These are phyloP conservation scores for Helminthosporium solani DNA, from an alignment of 2,329 filamentous ascomycete genomes.

Conservation along the genomic window DNA sequence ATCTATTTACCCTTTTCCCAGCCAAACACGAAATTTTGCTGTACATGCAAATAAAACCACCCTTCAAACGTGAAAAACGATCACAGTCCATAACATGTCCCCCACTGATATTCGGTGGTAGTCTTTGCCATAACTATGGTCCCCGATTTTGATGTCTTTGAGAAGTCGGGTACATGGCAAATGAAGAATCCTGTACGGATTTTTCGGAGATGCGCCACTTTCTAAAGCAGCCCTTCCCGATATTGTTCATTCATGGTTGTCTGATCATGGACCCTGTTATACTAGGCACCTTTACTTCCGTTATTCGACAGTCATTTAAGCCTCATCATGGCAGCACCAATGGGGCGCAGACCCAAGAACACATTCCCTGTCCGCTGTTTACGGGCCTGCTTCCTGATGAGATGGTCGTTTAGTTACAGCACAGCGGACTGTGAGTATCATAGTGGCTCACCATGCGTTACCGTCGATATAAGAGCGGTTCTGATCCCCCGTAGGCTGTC, in stretches of 20 bases:
- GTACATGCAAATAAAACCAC: constrained; percentile 12
- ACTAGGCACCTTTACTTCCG: constrained; percentile 19
- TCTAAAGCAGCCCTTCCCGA: constrained; percentile 16
- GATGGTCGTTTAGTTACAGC: constrained; percentile 12
- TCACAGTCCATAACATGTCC: not conserved
- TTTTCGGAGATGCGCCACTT: constrained; percentile 18
- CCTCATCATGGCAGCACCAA: constrained; percentile 29
- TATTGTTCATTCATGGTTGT: constrained; percentile 19
- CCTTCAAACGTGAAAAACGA: constrained; percentile 10
- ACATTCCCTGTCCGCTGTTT: constrained; percentile 29
- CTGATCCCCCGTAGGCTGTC: constrained; percentile 10
- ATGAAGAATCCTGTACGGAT: constrained; percentile 5
- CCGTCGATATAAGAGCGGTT: constrained; percentile 33
- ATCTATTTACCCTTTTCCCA: constrained; percentile 26
- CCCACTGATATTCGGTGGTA: constrained; percentile 10
- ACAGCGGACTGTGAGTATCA: constrained; percentile 7
- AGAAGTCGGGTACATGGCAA: constrained; percentile 1
- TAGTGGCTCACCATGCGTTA: constrained; percentile 4
- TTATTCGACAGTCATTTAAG: constrained; percentile 33
- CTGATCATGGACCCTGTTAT: constrained; percentile 24
- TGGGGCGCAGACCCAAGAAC: constrained; percentile 29
- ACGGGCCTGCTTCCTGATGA: constrained; percentile 42
- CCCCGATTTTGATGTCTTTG: constrained; percentile 1
- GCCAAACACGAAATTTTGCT: constrained; percentile 18
- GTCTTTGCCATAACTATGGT: constrained; percentile 4